Base-by-base conservation (phyloP, 2,329 filamentous ascomycete species). In the Aspergillus sp. region DNA sequence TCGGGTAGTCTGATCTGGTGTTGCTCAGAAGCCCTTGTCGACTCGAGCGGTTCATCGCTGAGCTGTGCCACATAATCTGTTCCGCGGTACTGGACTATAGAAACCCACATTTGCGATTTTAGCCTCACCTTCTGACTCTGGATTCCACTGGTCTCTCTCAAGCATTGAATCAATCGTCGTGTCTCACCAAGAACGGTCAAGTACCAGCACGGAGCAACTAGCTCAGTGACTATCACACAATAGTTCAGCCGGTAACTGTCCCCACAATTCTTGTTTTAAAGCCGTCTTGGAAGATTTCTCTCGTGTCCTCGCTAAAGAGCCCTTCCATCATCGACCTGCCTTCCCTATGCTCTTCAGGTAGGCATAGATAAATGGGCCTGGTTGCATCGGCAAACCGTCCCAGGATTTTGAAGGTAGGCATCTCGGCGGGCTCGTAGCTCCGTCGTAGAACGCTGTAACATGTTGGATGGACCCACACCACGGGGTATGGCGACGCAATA, bases 131-230 rank as follows among this genome's bases (percentile, higher is more conserved):
- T 31, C 10, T 6, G 20, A 24, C 26, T 18, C 29, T 59, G 49
- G 24, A n/a, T 32, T 12, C 29, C 49, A 45, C 14, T 2, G 22
- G 18, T 29, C 11, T 24, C 14, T 18, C 36, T 36, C 24, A 61
- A 12, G 1, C 9, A 14, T 42, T 53, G n/a, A 10, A 56, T 51
- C 36, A 61, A 31, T 26, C 59, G 54, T 54, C 55, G 54, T 9
- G 20, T 49, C 56, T 63, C 52, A 14, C 59, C 56, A 32, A 63
- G 56, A 6, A 63, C 56, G 16, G 36, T 42, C 36, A 42, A n/a
- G 16, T 42, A 42, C 36, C 36, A 42, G 14, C 36, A 61, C 3
- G 61, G 58, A 12, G 32, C 49, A 42, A 58, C 54, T 0, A 45
- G 4, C 12, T 61, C 24, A n/a, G 46, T 32, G 29, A 60, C n/a